Evolutionary conservation across 23 red algal genomes (phyloP).

Genomic region (Gracilariopsis chorda): DNA sequence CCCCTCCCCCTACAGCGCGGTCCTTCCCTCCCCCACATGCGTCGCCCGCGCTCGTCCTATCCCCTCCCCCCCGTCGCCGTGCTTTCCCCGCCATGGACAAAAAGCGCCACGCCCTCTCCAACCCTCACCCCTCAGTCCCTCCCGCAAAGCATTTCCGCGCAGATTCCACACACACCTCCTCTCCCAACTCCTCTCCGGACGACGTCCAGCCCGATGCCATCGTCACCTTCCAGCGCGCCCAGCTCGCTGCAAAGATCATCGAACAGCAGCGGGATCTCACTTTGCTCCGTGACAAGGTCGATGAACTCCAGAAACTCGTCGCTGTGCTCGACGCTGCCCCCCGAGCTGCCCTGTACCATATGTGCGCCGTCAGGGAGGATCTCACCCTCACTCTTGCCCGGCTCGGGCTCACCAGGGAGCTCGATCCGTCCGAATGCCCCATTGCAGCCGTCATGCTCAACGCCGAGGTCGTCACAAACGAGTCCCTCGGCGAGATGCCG

Average conservation of each 20-base stretch:
- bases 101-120: conserved; percentile 23
- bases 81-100: conserved; percentile 42
- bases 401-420: conserved; percentile 26
- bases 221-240: conserved; percentile 55
- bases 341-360: conserved; percentile 51
- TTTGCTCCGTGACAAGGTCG: conserved; percentile 48
- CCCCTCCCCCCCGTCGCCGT: conserved; percentile 8
- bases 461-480: conserved; percentile 62
- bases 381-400: conserved; percentile 55
- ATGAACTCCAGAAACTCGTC: conserved; percentile 55
- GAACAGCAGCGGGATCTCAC: conserved; percentile 58
- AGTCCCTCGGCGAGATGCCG: conserved; percentile 52
- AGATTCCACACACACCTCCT: background rate
- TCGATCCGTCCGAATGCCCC: conserved; percentile 40
- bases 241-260: conserved; percentile 60
- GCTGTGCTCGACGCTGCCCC: conserved; percentile 65
- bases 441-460: conserved; percentile 55
- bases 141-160: conserved; percentile 37
- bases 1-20: background rate
- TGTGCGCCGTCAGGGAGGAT: conserved; percentile 56
- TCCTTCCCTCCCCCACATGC: conserved; percentile 13
- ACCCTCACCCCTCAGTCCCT: conserved; percentile 18
- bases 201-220: conserved; percentile 28
- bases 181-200: background rate
- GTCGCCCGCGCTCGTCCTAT: conserved; percentile 3